Evolutionary conservation across 768 basidiomycete species (phyloP).

Genomic region (Russula sp.): DNA sequence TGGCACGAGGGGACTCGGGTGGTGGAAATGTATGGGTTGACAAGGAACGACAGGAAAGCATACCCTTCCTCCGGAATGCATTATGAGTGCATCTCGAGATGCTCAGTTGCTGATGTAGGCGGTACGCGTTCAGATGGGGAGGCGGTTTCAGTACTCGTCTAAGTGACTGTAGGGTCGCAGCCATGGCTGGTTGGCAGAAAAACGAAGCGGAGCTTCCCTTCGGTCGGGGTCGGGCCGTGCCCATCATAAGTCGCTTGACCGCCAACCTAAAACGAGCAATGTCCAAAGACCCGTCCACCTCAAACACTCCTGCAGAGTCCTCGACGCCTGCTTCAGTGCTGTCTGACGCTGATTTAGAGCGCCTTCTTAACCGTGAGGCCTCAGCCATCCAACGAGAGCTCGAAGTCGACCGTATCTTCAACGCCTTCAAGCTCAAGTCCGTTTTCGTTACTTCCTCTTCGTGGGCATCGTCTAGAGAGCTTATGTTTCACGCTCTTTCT

Average conservation of each 20-base stretch:
- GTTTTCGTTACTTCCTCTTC: slow-evolving; percentile 24
- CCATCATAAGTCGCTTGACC: background rate
- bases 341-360: slow-evolving; percentile 62
- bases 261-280: background rate
- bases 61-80: background rate
- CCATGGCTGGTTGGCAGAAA: background rate
- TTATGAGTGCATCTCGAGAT: background rate
- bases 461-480: background rate
- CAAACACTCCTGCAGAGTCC: slow-evolving; percentile 5
- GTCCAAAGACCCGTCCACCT: slow-evolving; percentile 2
- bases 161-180: background rate
- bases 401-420: slow-evolving; percentile 86
- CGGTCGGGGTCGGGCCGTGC: background rate
- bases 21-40: slow-evolving; percentile 9
- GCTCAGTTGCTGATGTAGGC: background rate
- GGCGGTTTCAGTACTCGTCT: background rate
- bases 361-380: slow-evolving; percentile 70
- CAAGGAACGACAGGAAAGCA: background rate
- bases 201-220: background rate
- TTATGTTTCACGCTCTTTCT: background rate
- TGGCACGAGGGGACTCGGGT: slow-evolving; percentile 17
- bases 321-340: slow-evolving; percentile 20
- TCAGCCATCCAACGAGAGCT: slow-evolving; percentile 81
- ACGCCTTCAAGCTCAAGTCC: slow-evolving; percentile 94
- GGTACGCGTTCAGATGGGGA: background rate